Base-by-base conservation (phyloP, 352 stramenopile species). In the Phytophthora agathidicida region DNA sequence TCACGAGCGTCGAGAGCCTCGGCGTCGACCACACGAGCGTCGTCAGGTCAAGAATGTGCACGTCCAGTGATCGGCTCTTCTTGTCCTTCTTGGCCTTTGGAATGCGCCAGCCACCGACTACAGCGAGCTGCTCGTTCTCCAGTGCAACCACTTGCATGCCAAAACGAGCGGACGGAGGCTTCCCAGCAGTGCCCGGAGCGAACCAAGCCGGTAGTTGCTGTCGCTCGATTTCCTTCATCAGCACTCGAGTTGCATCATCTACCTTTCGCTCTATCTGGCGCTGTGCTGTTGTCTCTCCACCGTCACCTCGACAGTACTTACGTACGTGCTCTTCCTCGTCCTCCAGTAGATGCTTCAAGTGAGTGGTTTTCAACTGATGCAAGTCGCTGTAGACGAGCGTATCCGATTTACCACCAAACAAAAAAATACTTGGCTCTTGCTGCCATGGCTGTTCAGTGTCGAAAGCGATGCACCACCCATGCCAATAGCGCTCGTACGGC, bases 361-460 rank as follows among this genome's bases (percentile, higher is more conserved):
- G 42, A 1, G 20, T 26, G 11, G 62, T 61, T 31, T 56, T 48
- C 2, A 90, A 45, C 20, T 74, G 62, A 50, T 83, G 68, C 16
- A 90, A 43, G n/a, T 88, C 76, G 7, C 68, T 68, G 37, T 79
- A 77, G 11, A 81, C 65, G 7, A 81, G 36, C 10, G 70, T 63
- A 10, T 89, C 80, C 0, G 80, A 87, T 44, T 83, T 88, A n/a
- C 80, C 80, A 14, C 77, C 80, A 54, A 89, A 86, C 14, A 88
- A 28, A 54, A 80, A 88, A 17, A 90, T 47, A 13, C 67, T 73
- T 20, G 53, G 54, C 8, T 74, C 54, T 51, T 61, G 54, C 8
- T 49, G 46, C 61, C 61, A 71, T 11, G 28, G 35, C 26, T 66
- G 48, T 30, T 71, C 61, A 16, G 55, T 46, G 6, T 70, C 60